These are phyloP conservation scores for Endothia cerciana DNA, from an alignment of 2,329 filamentous ascomycete genomes.

Conservation along the genomic window DNA sequence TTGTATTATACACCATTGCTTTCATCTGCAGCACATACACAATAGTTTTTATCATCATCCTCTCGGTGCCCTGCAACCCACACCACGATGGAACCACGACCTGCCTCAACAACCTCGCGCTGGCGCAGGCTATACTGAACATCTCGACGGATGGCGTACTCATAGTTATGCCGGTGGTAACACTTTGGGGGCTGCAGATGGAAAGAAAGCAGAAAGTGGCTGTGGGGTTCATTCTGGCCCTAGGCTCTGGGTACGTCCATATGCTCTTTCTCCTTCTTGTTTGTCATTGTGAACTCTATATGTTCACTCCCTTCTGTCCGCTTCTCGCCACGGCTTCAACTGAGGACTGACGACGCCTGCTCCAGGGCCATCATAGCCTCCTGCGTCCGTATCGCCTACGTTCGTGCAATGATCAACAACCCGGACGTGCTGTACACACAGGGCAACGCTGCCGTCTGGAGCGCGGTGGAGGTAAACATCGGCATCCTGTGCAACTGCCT, in stretches of 20 bases:
- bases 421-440: conserved; percentile 40
- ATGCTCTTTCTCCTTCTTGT: not conserved
- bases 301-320: not conserved
- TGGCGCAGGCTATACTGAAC: conserved; percentile 50
- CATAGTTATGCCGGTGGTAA: conserved; percentile 47
- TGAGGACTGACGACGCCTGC: not conserved
- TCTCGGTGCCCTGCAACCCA: conserved; percentile 35
- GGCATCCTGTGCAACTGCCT: conserved; percentile 37
- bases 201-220: conserved; percentile 48
- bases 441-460: conserved; percentile 35
- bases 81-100: conserved; percentile 30
- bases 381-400: conserved; percentile 35
- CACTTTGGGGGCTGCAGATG: conserved; percentile 47
- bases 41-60: conserved; percentile 32
- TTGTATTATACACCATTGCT: conserved; percentile 24
- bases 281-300: no score
- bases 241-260: conserved; percentile 46
- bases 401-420: conserved; percentile 35
- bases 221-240: conserved; percentile 45
- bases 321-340: no score
- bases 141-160: conserved; percentile 50
- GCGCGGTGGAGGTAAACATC: conserved; percentile 42
- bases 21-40: conserved; percentile 29
- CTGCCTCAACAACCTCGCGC: conserved; percentile 49
- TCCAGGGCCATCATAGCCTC: conserved; percentile 35